phyloP scores from a whole-genome alignment of 2,329 filamentous ascomycete species.

The Corynespora cassiicola region DNA sequence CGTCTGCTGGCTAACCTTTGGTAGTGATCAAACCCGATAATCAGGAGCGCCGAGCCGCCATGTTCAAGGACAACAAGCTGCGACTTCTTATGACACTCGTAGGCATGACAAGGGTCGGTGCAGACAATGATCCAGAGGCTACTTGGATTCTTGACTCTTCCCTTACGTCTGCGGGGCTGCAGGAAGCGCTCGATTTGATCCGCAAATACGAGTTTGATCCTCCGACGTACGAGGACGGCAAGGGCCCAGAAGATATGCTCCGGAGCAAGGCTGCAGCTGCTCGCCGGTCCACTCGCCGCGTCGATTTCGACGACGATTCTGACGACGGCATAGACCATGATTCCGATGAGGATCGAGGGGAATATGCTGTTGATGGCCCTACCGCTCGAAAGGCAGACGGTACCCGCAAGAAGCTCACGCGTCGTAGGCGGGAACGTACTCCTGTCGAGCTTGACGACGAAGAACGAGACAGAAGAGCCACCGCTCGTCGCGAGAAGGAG shows the following conservation, averaged over 20 bases:
- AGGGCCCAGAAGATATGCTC: constrained; percentile 78
- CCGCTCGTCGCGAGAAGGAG: constrained; percentile 70
- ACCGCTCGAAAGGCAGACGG: constrained; percentile 64
- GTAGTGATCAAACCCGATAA: constrained; percentile 62
- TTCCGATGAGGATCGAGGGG: constrained; percentile 60
- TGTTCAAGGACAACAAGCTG: constrained; percentile 89
- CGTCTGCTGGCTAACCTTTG: constrained; percentile 27
- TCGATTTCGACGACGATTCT: constrained; percentile 73
- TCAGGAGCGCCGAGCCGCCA: constrained; percentile 70
- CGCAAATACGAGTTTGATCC: constrained; percentile 80
- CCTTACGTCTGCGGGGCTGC: constrained; percentile 69
- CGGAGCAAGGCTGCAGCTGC: constrained; percentile 68
- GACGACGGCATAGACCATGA: constrained; percentile 66
- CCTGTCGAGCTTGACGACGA: constrained; percentile 68
- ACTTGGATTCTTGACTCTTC: constrained; percentile 77
- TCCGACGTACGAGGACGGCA: constrained; percentile 76
- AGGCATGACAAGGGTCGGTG: constrained; percentile 70
- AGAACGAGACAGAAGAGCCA: constrained; percentile 64
- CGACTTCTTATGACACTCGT: constrained; percentile 82
- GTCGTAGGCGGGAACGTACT: constrained; percentile 62
- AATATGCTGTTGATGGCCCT: constrained; percentile 74
- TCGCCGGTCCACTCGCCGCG: constrained; percentile 50
- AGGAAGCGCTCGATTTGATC: constrained; percentile 74
- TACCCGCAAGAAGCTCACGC: constrained; percentile 60
- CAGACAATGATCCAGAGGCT: constrained; percentile 76